Evolutionary conservation across 257 asterid genomes (phyloP).

Genomic region (Solanum sejunctum): DNA sequence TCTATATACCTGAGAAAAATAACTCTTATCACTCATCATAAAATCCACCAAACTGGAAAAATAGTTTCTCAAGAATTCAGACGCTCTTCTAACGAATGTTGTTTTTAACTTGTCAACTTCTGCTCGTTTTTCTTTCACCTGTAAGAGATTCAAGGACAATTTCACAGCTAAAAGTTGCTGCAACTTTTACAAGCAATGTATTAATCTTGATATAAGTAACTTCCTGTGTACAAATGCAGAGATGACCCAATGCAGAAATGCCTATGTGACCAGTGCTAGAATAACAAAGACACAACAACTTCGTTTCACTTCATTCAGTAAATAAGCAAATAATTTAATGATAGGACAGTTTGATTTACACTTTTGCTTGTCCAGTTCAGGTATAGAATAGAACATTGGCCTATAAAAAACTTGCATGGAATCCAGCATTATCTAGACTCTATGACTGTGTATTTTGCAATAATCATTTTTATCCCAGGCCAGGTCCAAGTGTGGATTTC

Average conservation of each 20-base stretch:
- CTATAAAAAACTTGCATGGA: not conserved
- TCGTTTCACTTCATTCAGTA: not conserved
- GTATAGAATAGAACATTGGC: not conserved
- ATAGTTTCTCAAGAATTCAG: constrained; percentile 79
- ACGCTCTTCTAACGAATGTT: constrained; percentile 78
- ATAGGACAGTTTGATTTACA: not conserved
- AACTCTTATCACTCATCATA: constrained; percentile 89
- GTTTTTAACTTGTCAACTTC: constrained; percentile 68
- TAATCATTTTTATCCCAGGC: not conserved
- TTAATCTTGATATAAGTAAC: not conserved
- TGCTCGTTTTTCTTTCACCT: constrained; percentile 86
- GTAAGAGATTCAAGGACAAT: constrained; percentile 14
- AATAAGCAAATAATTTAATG: not conserved
- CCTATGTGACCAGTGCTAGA: not conserved
- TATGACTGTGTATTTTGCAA: not conserved
- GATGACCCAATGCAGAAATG: not conserved
- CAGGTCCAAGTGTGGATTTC: not conserved
- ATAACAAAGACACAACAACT: not conserved
- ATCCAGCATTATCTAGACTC: not conserved
- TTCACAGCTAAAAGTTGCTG: not conserved
- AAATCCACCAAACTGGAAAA: constrained; percentile 94
- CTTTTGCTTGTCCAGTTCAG: not conserved
- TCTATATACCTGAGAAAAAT: constrained; percentile 79
- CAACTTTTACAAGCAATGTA: not conserved
- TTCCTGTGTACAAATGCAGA: not conserved